Base-by-base conservation (phyloP, 176 grass and related monocot genomes). In the bread wheat (Triticum aestivum) region DNA sequence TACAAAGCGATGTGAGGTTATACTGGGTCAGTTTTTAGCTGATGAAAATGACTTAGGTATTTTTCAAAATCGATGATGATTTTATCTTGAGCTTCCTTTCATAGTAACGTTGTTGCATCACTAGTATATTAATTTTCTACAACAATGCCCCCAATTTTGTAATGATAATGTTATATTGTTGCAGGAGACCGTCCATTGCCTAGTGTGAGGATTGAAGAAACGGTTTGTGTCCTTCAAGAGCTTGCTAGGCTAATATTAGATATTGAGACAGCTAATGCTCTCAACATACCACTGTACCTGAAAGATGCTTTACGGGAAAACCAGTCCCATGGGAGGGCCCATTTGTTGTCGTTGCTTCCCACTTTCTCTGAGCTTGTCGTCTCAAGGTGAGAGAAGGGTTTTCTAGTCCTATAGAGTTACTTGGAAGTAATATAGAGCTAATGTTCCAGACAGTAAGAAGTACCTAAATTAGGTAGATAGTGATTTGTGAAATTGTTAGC, bases 21-120 rank as follows among this genome's bases (percentile, higher is more conserved):
- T 99, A 92, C 67, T 99, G 70, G 90, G 89, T 56, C 94, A 96
- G 83, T 99, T 99, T 90, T 91, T 99, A 81, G 79, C 85, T 1
- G 94, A 96, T 88, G 97, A 99, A 91, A 96, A 96, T 91, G 82
- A 85, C 78, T 75, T 91, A 89, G 97, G 97, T 99, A 94, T 61
- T 47, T 83, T 83, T 80, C 18, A 54, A 75, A 65, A 18, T 69
- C 65, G 14, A 41, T 81, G 54, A 61, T 84, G 35, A 68, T 88
- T 79, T 82, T 71, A 30, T 66, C 49, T 67, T 82, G 44, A 56
- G 34, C 61, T 86, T 80, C 5, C 24, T 62, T 85, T 62, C 27
- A 35, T 90, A 67, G 54, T 77, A 72, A 63, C 24, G 23, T 61
- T 79, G 34, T 67, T 75, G 17, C 86, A 30, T 35, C 66, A 75